phyloP scores from a whole-genome alignment of 2,329 filamentous ascomycete species.

The Neurospora sp. region DNA sequence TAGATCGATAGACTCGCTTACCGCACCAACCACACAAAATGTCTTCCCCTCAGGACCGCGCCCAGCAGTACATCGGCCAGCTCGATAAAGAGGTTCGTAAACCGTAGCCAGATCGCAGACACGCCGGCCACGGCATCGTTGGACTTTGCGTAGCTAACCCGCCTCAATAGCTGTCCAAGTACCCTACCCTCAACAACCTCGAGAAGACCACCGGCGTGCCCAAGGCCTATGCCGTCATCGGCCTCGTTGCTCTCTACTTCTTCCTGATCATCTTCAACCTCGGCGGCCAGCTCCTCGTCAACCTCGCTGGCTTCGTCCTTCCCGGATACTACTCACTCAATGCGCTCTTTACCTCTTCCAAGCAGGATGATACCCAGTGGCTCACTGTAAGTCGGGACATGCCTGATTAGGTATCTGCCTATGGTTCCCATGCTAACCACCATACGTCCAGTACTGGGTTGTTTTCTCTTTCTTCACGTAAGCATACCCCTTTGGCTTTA shows the following conservation, averaged over 20 bases:
- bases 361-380: conserved; percentile 75
- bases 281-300: conserved; percentile 77
- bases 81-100: conserved; percentile 71
- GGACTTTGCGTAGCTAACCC: conserved; percentile 8
- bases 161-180: conserved; percentile 64
- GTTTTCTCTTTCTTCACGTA: conserved; percentile 72
- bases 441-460: conserved; percentile 63
- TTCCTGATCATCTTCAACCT: conserved; percentile 91
- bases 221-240: conserved; percentile 76
- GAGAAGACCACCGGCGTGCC: conserved; percentile 76
- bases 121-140: conserved; percentile 2
- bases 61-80: conserved; percentile 65
- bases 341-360: conserved; percentile 62
- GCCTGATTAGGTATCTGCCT: conserved; percentile 1
- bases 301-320: conserved; percentile 73
- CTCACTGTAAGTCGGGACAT: conserved; percentile 47
- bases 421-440: conserved; percentile 24
- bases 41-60: conserved; percentile 65
- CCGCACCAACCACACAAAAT: conserved; percentile 30
- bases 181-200: conserved; percentile 72
- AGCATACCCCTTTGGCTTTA: conserved; percentile 18
- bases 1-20: background rate
- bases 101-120: conserved; percentile 2
- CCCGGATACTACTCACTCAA: conserved; percentile 76
- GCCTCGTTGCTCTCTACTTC: conserved; percentile 70